Percentiles rank a stretch among this genome's conserved stretches.
These are phyloP conservation scores for Scenedesmus sp. DNA, from an alignment of 163 green algal species.

Conservation along the genomic window DNA sequence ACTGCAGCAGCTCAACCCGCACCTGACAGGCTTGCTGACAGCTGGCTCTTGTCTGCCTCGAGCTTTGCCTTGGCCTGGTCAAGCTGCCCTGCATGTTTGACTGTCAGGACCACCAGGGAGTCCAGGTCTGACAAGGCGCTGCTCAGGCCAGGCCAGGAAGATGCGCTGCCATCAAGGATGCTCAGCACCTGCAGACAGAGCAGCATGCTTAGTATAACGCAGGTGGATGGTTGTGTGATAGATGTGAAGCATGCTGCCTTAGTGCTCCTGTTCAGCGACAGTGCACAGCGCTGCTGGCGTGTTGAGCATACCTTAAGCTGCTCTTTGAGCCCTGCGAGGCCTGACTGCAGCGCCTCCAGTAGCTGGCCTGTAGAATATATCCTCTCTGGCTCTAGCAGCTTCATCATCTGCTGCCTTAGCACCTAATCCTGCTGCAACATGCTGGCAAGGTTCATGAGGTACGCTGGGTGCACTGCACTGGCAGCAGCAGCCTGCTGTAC, in stretches of 20 bases:
- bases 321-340: constrained; percentile 32
- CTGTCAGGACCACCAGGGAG: background rate
- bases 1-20: background rate
- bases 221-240: background rate
- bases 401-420: background rate
- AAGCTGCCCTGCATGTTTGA: constrained; percentile 12
- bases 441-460: background rate
- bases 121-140: constrained; percentile 34
- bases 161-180: constrained; percentile 44
- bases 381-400: constrained; percentile 19
- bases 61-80: background rate
- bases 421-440: background rate
- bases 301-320: constrained; percentile 21
- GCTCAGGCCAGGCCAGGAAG: constrained; percentile 34
- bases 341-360: constrained; percentile 15
- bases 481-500: background rate
- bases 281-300: background rate
- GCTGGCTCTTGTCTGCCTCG: constrained; percentile 7
- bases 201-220: background rate
- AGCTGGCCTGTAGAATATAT: constrained; percentile 33
- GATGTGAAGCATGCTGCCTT: background rate
- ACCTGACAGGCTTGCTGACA: constrained; percentile 13
- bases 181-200: constrained; percentile 26
- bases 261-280: background rate
- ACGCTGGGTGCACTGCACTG: background rate